Evolutionary conservation across 83 land plant genomes (phyloP).

Genomic region (Isoetes engelmannii): DNA sequence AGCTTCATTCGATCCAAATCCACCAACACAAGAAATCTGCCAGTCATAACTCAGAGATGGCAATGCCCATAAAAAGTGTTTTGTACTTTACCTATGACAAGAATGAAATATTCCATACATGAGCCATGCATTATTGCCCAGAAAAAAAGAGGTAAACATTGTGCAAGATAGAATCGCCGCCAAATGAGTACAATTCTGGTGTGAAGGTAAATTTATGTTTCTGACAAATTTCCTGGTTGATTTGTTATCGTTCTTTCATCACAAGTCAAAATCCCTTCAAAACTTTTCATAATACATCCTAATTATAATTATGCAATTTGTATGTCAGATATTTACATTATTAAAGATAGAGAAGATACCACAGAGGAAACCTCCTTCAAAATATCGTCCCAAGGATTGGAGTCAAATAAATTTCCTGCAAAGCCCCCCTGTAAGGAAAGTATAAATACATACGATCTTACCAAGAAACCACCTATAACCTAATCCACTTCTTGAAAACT

Average conservation of each 20-base stretch:
- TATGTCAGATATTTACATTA: neutral
- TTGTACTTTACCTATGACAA: neutral
- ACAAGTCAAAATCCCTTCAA: neutral
- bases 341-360: slow-evolving; percentile 34
- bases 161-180: neutral
- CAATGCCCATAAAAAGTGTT: neutral
- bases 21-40: slow-evolving; percentile 82
- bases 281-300: neutral
- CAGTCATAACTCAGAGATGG: neutral
- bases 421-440: slow-evolving; percentile 6
- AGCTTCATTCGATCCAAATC: slow-evolving; percentile 69
- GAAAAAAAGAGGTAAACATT: neutral
- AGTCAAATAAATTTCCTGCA: slow-evolving; percentile 48
- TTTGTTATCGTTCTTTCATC: neutral
- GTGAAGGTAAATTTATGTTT: neutral
- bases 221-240: neutral
- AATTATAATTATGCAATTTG: neutral
- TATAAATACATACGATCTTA: neutral
- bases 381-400: slow-evolving; percentile 48
- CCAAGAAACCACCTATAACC: neutral
- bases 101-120: neutral
- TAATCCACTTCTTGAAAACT: neutral
- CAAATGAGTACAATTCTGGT: neutral
- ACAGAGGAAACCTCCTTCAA: slow-evolving; percentile 55
- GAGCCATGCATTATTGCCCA: neutral